A percentile compares a stretch with the other conserved stretches of the same genome.
Conservation (phyloP, 306 rosid species). For the Canavalia ensiformis region DNA sequence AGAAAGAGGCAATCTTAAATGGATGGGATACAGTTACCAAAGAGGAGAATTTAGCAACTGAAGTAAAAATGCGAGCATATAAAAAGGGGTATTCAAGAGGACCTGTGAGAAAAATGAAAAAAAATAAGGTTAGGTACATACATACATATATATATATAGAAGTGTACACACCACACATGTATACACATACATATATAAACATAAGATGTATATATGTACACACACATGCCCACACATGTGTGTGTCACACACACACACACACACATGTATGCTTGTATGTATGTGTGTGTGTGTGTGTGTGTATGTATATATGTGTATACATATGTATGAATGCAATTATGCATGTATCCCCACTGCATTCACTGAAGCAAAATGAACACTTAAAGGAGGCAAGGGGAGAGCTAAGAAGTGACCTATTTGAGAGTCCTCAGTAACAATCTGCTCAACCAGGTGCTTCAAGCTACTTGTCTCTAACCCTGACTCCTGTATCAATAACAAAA, state of each 20-base stretch:
- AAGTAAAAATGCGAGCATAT: constrained; percentile 81
- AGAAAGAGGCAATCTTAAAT: constrained; percentile 13
- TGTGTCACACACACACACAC: no score
- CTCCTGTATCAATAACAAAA: constrained; percentile 59
- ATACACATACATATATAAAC: no score
- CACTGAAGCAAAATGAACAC: constrained; percentile 43
- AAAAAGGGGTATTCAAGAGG: constrained; percentile 84
- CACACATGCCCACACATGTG: no score
- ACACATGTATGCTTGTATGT: no score
- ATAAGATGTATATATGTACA: no score
- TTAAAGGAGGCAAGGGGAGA: not conserved
- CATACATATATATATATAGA: not conserved
- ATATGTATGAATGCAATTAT: no score
- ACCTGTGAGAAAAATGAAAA: constrained; percentile 60
- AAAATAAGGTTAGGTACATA: not conserved
- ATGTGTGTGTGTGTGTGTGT: no score
- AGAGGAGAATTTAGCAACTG: constrained; percentile 87
- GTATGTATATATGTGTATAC: no score
- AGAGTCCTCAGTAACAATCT: constrained; percentile 71
- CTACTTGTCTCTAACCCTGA: constrained; percentile 55
- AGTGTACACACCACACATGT: no score
- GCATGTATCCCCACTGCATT: not conserved
- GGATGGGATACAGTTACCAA: constrained; percentile 63
- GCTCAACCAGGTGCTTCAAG: constrained; percentile 68
- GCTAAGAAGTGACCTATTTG: constrained; percentile 62